These are phyloP conservation scores for Microbotryum intermedium DNA, from an alignment of 1,284 basidiomycete species.

Conservation along the genomic window DNA sequence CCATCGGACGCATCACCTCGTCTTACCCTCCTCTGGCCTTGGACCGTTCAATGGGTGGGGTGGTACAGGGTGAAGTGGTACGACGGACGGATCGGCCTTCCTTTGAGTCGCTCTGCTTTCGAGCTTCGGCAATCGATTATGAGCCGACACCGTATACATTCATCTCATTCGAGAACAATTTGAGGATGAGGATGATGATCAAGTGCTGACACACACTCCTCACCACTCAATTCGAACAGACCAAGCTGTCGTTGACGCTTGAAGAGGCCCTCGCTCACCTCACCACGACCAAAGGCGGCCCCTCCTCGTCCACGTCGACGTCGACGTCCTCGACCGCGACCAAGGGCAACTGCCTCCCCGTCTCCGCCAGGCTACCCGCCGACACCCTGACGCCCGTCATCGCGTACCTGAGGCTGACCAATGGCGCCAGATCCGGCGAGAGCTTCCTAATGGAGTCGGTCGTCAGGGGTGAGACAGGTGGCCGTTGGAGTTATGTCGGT, in stretches of 20 bases:
- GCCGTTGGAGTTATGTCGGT: slow-evolving; percentile 92
- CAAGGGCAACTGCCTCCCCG: slow-evolving; percentile 77
- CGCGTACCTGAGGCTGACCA: slow-evolving; percentile 86
- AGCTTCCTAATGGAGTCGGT: slow-evolving; percentile 91
- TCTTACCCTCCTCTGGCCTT: too few species aligned
- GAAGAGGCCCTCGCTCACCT: slow-evolving; percentile 18
- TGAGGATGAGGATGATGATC: too few species aligned
- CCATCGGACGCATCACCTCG: too few species aligned
- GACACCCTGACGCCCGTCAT: slow-evolving; percentile 96
- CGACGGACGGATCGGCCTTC: too few species aligned
- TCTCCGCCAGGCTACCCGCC: slow-evolving; percentile 86
- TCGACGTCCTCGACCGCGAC: not conserved
- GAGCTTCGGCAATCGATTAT: too few species aligned
- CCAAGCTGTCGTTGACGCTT: slow-evolving; percentile 23
- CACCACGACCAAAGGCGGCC: slow-evolving; percentile 2
- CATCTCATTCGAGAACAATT: too few species aligned
- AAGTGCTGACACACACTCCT: too few species aligned
- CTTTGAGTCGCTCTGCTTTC: too few species aligned
- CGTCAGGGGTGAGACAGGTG: slow-evolving; percentile 79
- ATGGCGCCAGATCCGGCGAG: slow-evolving; percentile 67
- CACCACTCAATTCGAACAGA: slow-evolving; percentile 3
- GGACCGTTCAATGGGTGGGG: too few species aligned
- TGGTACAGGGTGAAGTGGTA: too few species aligned
- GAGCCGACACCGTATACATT: too few species aligned
- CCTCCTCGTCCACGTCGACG: slow-evolving; percentile 1